Conservation (phyloP, 2,329 filamentous ascomycete genomes). For the Xylaria sp. region DNA sequence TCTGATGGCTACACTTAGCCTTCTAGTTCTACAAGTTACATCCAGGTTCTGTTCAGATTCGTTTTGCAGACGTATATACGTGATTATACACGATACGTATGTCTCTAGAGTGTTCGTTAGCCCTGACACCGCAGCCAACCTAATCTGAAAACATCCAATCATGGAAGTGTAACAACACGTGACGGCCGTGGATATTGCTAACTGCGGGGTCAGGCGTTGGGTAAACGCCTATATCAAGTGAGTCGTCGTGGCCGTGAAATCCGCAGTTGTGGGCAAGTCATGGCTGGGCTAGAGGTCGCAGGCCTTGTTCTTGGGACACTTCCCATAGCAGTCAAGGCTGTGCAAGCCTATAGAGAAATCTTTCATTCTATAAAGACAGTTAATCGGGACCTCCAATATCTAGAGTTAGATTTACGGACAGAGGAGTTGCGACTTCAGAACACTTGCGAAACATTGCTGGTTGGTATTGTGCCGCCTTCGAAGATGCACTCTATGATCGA, state of each 20-base stretch:
- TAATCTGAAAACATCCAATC: background rate
- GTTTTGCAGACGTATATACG: too few relatives aligned
- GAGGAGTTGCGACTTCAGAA: conserved; percentile 6
- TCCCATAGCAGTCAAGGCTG: conserved; percentile 16
- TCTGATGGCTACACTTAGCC: too few relatives aligned
- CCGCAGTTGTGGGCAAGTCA: background rate
- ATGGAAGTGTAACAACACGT: conserved; percentile 6
- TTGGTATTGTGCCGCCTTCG: background rate
- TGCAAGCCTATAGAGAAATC: conserved; percentile 1
- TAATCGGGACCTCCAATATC: background rate
- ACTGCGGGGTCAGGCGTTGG: background rate
- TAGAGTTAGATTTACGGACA: conserved; percentile 11
- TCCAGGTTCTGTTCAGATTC: too few relatives aligned
- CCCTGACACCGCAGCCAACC: too few relatives aligned
- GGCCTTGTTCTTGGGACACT: conserved; percentile 15
- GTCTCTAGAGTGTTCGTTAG: too few relatives aligned
- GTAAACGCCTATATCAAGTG: background rate
- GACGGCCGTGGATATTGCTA: background rate
- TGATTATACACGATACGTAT: too few relatives aligned
- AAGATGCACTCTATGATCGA: conserved; percentile 12
- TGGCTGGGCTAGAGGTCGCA: conserved; percentile 19
- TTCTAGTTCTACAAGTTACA: too few relatives aligned
- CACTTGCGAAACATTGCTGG: conserved; percentile 8
- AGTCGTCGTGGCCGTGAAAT: background rate
- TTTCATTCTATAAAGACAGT: background rate